These are phyloP conservation scores for Coriolopsis trogii DNA, from an alignment of 1,284 basidiomycete species.

Conservation along the genomic window DNA sequence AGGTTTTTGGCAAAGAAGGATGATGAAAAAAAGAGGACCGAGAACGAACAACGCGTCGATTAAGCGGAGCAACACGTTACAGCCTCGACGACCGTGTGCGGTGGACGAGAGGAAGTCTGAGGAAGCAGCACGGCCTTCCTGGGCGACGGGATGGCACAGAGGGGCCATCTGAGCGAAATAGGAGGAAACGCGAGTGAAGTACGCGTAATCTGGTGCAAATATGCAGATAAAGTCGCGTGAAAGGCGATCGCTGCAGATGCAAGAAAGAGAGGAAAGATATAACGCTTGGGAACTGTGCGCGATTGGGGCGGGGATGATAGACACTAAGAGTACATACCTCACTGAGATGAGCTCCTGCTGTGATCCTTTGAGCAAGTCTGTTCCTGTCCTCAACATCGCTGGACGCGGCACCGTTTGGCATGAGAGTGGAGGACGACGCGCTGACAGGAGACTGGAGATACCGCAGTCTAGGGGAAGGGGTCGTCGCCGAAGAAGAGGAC, in stretches of 20 bases:
- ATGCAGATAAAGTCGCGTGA: not conserved
- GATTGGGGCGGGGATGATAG: conserved; percentile 1
- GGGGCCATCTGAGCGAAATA: no score
- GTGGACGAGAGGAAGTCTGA: no score
- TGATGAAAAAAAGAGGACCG: not conserved
- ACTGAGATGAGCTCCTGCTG: conserved; percentile 73
- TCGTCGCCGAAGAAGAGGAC: conserved; percentile 75
- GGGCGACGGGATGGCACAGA: no score
- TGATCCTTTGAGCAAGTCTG: conserved; percentile 68
- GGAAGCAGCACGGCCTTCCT: no score
- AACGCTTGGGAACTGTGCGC: conserved; percentile 5
- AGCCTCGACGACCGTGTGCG: not conserved
- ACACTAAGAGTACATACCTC: conserved; percentile 56
- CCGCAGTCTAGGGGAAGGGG: conserved; percentile 70
- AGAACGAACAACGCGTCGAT: not conserved
- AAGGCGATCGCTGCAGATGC: not conserved
- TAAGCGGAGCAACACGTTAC: not conserved
- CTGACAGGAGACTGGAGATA: conserved; percentile 53
- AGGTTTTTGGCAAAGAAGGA: not conserved
- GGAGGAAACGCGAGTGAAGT: no score
- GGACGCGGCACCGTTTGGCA: conserved; percentile 40
- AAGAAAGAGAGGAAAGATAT: not conserved
- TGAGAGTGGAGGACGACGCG: conserved; percentile 33
- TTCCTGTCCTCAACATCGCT: conserved; percentile 60
- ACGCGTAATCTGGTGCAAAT: conserved; percentile 6